These are phyloP conservation scores for Camillea tinctor DNA, from an alignment of 2,329 filamentous ascomycete genomes.

Conservation along the genomic window DNA sequence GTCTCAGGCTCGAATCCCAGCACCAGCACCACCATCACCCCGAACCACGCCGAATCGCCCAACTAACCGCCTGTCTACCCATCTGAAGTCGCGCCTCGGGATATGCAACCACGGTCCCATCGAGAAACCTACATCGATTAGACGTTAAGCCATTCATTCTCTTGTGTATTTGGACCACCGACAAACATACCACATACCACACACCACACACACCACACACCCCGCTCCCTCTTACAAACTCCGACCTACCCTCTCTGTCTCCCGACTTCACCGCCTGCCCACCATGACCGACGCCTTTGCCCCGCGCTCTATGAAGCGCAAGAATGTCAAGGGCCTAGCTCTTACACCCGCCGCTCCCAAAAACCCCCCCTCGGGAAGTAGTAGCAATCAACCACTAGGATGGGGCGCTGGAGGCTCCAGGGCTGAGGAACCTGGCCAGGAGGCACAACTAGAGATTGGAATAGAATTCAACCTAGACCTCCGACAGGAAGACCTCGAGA, in stretches of 20 bases:
- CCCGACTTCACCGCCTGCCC: slow-evolving; percentile 18
- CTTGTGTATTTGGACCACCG: not conserved
- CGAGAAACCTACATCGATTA: not conserved
- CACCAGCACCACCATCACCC: not conserved
- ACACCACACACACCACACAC: too few relatives aligned
- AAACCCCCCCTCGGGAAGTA: slow-evolving; percentile 68
- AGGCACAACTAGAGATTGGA: slow-evolving; percentile 81
- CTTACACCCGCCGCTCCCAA: slow-evolving; percentile 77
- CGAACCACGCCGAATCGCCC: not conserved
- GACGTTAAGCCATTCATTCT: not conserved
- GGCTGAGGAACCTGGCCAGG: slow-evolving; percentile 54
- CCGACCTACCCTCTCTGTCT: not conserved
- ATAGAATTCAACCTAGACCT: slow-evolving; percentile 95
- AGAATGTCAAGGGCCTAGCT: slow-evolving; percentile 96
- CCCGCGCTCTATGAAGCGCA: slow-evolving; percentile 90
- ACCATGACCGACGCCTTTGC: slow-evolving; percentile 63
- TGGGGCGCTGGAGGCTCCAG: slow-evolving; percentile 34
- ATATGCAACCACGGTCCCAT: not conserved
- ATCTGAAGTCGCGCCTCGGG: not conserved
- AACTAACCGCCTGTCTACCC: not conserved
- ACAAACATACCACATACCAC: too few relatives aligned
- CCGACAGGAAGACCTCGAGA: slow-evolving; percentile 85
- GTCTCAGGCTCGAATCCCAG: not conserved
- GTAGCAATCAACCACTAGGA: slow-evolving; percentile 57
- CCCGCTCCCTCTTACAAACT: too few relatives aligned